Evolutionary conservation across 2,329 filamentous ascomycete genomes (phyloP), one percentile per base, ranked within the genome.

Genomic region (Stemphylium beticola): DNA sequence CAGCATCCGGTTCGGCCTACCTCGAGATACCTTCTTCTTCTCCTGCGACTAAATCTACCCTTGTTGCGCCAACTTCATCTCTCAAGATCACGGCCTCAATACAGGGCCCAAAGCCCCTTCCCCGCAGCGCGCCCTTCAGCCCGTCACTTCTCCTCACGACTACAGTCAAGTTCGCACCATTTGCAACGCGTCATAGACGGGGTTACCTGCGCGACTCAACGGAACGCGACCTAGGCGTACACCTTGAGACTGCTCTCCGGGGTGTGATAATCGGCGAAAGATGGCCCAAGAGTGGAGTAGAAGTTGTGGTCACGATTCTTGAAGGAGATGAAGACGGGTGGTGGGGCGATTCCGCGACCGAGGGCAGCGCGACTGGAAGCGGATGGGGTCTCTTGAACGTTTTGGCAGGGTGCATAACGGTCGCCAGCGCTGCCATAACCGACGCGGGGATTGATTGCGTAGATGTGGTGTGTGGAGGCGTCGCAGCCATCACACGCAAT

Each of bases 201-300:
- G 92, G 93, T 11, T 96, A 97, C 73, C 80, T 96, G 18, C 87
- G 93, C 41, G 93, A 98, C 74, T 83, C 88, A 14, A 88, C 84
- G 58, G 95, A 99, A 78, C 85, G 93, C 45, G 95, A 99, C 72
- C 82, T 99, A 2, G 91, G 91, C 11, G 89, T 93, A 10, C 93
- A 98, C 73, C 81, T 99, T 3, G 93, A 98, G 76, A 93, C 92
- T 14, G 93, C 95, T 22, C 81, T 99, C 45, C 85, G 92, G 31
- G 93, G 93, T 1, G 90, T 92, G 7, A 87, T 98, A 45, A 93
- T 98, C 69, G 92, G 92, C 12, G 93, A 97, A 73, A 83, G 93
- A 53, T 99, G 93, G 91, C 95, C 95, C n/a, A 99, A 99, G 81
- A 96, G 92, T 74, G 93, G 92, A 39, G 88, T 96, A n/a, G 95